Evolutionary conservation across 2,329 filamentous ascomycete species (phyloP), one percentile per base, ranked within the genome.

Genomic region (Samsoniella hepiali): DNA sequence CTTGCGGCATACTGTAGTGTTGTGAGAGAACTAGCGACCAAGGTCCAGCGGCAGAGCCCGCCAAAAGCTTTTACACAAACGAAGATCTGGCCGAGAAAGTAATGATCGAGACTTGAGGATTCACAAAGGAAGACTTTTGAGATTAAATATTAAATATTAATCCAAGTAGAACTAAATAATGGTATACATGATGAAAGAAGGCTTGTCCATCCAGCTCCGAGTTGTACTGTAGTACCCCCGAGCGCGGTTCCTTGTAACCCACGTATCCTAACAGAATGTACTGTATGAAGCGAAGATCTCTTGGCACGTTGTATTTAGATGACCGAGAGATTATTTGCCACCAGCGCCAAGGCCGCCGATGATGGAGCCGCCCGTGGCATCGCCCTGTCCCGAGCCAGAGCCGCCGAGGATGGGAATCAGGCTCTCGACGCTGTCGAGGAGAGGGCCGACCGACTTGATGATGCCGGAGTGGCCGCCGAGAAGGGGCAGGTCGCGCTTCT

Each of bases 401-500:
- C 59, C 59, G 4, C 51, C 51, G 7, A 62, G 42, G 27, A 40
- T 51, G 6, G 59, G 59, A 13, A 62, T n/a, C 10, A 49, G n/a
- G 42, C 51, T 47, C 59, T 62, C 59, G 9, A 62, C 40, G 40
- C 59, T 47, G 59, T 62, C 42, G 4, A 62, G 51, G 17, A 62
- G 50, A 31, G 59, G 59, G 2, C 59, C 59, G 32, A 49, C 22
- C 1, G n/a, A 22, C 42, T 56, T 53, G 50, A 62, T 62, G 11
- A 38, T 1, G 13, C 59, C 59, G 11, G 59, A 62, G n/a, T 62
- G 38, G 1, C 59, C 59, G 17, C 59, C 59, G n/a, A 62, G 59
- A 49, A 62, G 51, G 8, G 59, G 59, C 9, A 62, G 22, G 42
- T 62, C 59, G 59, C 59, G 59, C 51, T 40, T 62, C 32, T 55